Base-by-base conservation (phyloP, 106 monocot species). In the Narthecium ossifragum region DNA sequence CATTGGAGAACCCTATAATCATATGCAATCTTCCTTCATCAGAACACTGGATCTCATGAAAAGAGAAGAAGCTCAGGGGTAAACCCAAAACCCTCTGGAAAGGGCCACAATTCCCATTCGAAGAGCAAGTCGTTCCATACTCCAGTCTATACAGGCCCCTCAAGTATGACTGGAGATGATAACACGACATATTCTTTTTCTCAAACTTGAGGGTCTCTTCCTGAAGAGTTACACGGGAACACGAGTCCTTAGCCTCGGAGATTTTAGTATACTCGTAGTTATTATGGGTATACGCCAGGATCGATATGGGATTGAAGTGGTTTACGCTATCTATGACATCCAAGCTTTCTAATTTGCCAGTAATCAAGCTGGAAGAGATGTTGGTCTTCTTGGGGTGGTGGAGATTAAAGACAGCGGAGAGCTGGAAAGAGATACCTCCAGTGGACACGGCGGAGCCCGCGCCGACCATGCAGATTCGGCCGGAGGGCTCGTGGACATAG, bases 391-490 rank as follows among this genome's bases (percentile, higher is more conserved):
- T 74, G 17, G 66, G 70, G 31, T 71, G 82, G 60, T 63, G 50
- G 41, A 93, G 61, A 73, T 72, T 79, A 30, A 93, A 59, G 38
- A 82, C 71, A 33, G 82, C 75, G 31, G 78, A 69, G 34, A 79
- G 46, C n/a, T 69, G 31, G 9, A 74, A 36, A 30, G 28, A 0
- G 3, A 40, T 76, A 79, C 93, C 88, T 52, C 71, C 57, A 8
- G 3, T 6, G 10, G 73, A 56, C 4, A 1, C 6, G 15, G 11
- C 41, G n/a, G 11, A 0, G 32, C 38, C 59, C 2, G 34, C 2
- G 4, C 88, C 93, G 8, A 81, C 76, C 93, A 85, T 85, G 70
- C 93, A 93, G 23, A 88, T 70, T 38, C 51, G 59, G 15, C 88
- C 81, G 2, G 47, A 8, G 3, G 61, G 1, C 31, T 70, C 71